Conservation (phyloP, 306 rosid genomes). For the Vigna hirtella region DNA sequence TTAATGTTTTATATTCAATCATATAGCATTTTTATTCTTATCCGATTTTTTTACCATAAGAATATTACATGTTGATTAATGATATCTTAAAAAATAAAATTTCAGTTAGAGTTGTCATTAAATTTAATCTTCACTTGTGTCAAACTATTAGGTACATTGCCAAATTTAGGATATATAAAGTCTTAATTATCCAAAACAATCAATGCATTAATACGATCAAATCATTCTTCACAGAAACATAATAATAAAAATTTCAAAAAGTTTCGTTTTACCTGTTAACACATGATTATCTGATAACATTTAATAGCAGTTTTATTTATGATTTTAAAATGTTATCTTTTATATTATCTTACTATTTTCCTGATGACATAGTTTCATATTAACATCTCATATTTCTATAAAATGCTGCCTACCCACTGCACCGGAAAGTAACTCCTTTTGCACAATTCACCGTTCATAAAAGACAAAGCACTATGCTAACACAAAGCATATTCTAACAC, state of each 20-base stretch:
- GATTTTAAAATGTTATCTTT: not conserved
- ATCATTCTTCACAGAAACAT: not conserved
- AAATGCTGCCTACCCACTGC: conserved; percentile 1
- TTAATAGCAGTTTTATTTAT: not conserved
- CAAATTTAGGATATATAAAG: no score
- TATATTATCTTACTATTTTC: not conserved
- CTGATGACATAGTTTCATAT: not conserved
- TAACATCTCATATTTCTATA: not conserved
- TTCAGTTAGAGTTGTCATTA: no score
- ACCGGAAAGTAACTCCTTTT: conserved; percentile 1
- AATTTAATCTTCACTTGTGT: no score
- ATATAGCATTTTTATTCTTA: no score
- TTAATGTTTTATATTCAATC: no score
- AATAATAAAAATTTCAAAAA: no score
- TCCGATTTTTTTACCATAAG: no score
- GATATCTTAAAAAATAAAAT: no score
- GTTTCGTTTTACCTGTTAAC: no score
- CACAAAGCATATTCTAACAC: not conserved
- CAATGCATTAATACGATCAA: not conserved
- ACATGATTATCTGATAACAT: not conserved
- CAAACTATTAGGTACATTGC: no score
- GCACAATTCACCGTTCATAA: not conserved
- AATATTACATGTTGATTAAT: no score
- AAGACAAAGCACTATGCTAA: not conserved
- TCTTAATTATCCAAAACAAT: no score